Conservation (phyloP, 2,329 filamentous ascomycete species). For the Bisporella sp. region DNA sequence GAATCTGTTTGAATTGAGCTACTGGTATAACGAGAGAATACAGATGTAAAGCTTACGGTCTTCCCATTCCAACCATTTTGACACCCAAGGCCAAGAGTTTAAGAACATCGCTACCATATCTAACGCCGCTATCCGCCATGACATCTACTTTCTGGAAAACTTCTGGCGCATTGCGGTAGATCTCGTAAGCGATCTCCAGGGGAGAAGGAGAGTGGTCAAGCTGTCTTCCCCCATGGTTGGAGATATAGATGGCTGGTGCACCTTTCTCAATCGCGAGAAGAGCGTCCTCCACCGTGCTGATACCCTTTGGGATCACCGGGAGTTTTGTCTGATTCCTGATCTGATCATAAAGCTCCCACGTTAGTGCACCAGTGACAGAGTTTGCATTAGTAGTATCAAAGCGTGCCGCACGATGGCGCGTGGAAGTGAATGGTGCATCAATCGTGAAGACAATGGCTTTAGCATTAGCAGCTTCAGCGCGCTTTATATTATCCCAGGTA, state of each 20-base stretch:
- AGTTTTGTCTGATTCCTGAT: too few species aligned
- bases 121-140: slow-evolving; percentile 53
- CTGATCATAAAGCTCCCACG: slow-evolving; percentile 52
- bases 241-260: slow-evolving; percentile 45
- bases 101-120: slow-evolving; percentile 49
- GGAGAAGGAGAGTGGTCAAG: slow-evolving; percentile 47
- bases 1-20: too few species aligned
- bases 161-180: slow-evolving; percentile 30
- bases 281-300: slow-evolving; percentile 42
- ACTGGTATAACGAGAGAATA: too few species aligned
- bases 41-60: slow-evolving; percentile 29
- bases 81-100: slow-evolving; percentile 50
- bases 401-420: slow-evolving; percentile 44
- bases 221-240: slow-evolving; percentile 52
- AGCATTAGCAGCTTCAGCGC: too few species aligned
- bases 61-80: slow-evolving; percentile 48
- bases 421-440: slow-evolving; percentile 38
- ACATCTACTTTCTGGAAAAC: slow-evolving; percentile 49
- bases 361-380: slow-evolving; percentile 52
- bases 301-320: slow-evolving; percentile 38
- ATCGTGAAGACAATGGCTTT: too few species aligned
- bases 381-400: slow-evolving; percentile 55
- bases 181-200: slow-evolving; percentile 50
- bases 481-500: too few species aligned
- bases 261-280: slow-evolving; percentile 36